Conservation (phyloP, 2,329 filamentous ascomycete species). For the Clarireedia monteithiana region DNA sequence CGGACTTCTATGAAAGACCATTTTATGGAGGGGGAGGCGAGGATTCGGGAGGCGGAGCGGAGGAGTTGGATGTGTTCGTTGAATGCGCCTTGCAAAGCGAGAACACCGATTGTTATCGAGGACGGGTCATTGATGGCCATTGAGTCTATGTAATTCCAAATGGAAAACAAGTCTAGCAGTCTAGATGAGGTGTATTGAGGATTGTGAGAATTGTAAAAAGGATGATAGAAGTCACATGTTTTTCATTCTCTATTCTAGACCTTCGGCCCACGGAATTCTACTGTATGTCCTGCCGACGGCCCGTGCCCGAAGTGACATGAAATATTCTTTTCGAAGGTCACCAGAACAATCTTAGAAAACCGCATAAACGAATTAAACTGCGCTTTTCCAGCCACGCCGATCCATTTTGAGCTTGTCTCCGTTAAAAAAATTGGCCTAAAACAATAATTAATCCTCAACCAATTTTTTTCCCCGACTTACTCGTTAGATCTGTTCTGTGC, state of each 20-base stretch:
- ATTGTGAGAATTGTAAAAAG: background rate
- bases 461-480: background rate
- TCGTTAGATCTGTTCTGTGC: background rate
- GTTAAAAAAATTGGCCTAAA: background rate
- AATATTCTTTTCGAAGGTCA: background rate
- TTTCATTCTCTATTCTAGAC: too few species aligned
- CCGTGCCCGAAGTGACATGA: too few species aligned
- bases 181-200: background rate
- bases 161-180: background rate
- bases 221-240: background rate
- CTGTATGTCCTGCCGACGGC: too few species aligned
- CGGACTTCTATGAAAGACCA: conserved; percentile 66
- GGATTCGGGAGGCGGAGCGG: conserved; percentile 52
- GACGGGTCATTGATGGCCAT: too few species aligned
- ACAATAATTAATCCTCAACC: conserved; percentile 7
- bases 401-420: background rate
- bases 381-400: too few species aligned
- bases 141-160: background rate
- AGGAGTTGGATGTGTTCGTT: conserved; percentile 78
- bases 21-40: conserved; percentile 28
- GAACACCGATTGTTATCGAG: conserved; percentile 47
- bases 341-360: background rate
- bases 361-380: background rate
- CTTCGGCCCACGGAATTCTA: too few species aligned
- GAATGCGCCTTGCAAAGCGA: conserved; percentile 87